Evolutionary conservation across 495 filamentous ascomycete genomes (phyloP), one percentile per base, ranked within the genome.

Genomic region (Geoglossum glabrum): DNA sequence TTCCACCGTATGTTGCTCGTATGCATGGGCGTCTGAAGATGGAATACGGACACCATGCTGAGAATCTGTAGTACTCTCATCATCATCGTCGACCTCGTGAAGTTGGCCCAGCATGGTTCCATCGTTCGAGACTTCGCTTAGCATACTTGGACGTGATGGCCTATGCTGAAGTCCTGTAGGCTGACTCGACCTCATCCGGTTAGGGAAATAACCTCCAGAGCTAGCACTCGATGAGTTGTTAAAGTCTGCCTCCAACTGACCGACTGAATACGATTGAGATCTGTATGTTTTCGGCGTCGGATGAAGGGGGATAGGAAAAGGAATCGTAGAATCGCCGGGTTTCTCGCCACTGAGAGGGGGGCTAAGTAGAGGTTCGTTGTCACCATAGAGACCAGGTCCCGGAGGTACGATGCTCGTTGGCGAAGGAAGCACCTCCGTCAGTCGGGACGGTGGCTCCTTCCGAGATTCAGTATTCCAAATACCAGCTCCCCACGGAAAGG

Each of bases 231-330:
- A 66, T 61, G 73, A 59, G 33, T 60, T 70, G 58, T 70, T 58
- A 36, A 67, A 67, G 51, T 94, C 87, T 7, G 82, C 76, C 26
- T 95, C 89, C 60, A 86, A 69, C 66, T 98, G 92, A 26, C 92
- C 92, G 28, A 95, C 90, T 1, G 90, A 96, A 67, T 96, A 97
- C 5, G 92, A 98, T 70, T 94, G 87, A 15, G 92, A 98, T 31
- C 92, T 84, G 64, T 93, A 93, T 1, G 85, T 90, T 65, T 95
- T 92, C 10, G 84, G 86, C 0, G 88, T 92, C 3, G 90, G 90
- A 60, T 95, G 86, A 15, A 96, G 73, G 3, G 90, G 90, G 59
- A 95, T 95, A 6, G 86, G 78, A 60, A 96, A 93, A 15, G 89
- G 89, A 58, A 95, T 86, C 33, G 54, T 31, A 13, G 56, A 43